These are phyloP conservation scores for Phanerochaete sordida DNA, from an alignment of 768 basidiomycete genomes.

Conservation along the genomic window DNA sequence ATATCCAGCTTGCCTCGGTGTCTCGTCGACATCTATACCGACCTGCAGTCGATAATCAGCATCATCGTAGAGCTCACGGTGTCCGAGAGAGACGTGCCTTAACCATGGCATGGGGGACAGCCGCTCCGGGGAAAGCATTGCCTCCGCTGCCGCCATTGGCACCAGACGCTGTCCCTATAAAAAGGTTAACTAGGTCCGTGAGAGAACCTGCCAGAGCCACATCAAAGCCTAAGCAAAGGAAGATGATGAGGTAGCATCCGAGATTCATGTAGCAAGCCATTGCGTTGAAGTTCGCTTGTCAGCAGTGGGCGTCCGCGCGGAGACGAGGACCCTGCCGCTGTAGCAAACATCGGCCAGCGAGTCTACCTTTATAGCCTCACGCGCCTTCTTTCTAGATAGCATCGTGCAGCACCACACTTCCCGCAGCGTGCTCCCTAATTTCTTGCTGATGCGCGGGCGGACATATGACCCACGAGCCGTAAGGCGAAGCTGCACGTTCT, in stretches of 20 bases:
- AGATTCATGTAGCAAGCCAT: neutral
- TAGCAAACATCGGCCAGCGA: neutral
- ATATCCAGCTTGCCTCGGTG: conserved; percentile 50
- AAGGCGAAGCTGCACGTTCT: neutral
- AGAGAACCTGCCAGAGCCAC: conserved; percentile 21
- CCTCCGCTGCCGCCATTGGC: conserved; percentile 44
- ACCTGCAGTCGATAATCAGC: conserved; percentile 27
- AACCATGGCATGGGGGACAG: conserved; percentile 51
- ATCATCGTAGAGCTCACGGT: neutral
- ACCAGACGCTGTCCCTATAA: conserved; percentile 47
- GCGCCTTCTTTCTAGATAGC: neutral
- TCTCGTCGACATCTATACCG: conserved; percentile 47
- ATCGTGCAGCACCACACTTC: neutral
- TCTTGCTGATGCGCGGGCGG: neutral
- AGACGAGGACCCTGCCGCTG: neutral
- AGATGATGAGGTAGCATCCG: neutral
- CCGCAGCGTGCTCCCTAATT: neutral
- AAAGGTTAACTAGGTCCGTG: conserved; percentile 46
- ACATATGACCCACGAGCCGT: neutral
- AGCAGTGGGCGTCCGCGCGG: neutral
- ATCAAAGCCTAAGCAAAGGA: neutral
- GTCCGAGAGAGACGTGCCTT: conserved; percentile 30
- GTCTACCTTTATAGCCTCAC: neutral
- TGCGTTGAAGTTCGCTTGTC: too few species aligned
- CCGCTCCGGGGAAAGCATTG: conserved; percentile 48